Percentiles rank a stretch among this genome's conserved stretches.
phyloP scores from a whole-genome alignment of 2,329 filamentous ascomycete species.

The Cladosporium phlei region DNA sequence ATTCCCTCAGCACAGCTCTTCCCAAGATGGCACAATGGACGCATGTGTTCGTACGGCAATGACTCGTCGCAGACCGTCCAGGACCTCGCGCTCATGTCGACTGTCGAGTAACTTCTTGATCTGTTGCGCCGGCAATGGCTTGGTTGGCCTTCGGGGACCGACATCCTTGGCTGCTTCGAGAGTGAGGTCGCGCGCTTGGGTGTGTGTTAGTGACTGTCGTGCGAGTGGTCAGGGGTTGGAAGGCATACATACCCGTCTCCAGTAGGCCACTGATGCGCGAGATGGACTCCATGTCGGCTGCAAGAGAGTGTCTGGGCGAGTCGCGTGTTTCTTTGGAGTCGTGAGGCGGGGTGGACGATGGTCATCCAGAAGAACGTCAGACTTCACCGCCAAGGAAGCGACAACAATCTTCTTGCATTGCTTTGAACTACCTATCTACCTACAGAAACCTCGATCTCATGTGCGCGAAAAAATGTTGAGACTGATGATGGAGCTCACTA shows the following conservation, averaged over 20 bases:
- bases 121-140: constrained; percentile 70
- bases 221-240: too few relatives aligned
- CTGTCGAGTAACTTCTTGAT: constrained; percentile 95
- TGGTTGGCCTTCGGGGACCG: constrained; percentile 56
- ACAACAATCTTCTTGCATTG: too few relatives aligned
- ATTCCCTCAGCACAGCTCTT: constrained; percentile 12
- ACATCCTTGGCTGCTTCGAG: constrained; percentile 93
- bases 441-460: too few relatives aligned
- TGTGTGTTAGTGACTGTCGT: too few relatives aligned
- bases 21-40: not conserved
- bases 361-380: too few relatives aligned
- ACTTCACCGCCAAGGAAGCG: too few relatives aligned
- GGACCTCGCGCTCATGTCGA: constrained; percentile 83
- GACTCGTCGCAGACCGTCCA: constrained; percentile 85
- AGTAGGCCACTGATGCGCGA: constrained; percentile 89
- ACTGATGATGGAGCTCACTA: too few relatives aligned
- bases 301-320: too few relatives aligned
- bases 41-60: constrained; percentile 61
- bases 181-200: constrained; percentile 84
- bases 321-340: too few relatives aligned
- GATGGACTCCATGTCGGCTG: constrained; percentile 81
- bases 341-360: not conserved
- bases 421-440: too few relatives aligned
- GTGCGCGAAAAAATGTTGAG: too few relatives aligned
- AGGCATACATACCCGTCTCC: constrained; percentile 88